A percentile compares a stretch with the other conserved stretches of the same genome.
Evolutionary conservation across 2,329 filamentous ascomycete genomes (phyloP).

Genomic region (Cyphellophora europaea): DNA sequence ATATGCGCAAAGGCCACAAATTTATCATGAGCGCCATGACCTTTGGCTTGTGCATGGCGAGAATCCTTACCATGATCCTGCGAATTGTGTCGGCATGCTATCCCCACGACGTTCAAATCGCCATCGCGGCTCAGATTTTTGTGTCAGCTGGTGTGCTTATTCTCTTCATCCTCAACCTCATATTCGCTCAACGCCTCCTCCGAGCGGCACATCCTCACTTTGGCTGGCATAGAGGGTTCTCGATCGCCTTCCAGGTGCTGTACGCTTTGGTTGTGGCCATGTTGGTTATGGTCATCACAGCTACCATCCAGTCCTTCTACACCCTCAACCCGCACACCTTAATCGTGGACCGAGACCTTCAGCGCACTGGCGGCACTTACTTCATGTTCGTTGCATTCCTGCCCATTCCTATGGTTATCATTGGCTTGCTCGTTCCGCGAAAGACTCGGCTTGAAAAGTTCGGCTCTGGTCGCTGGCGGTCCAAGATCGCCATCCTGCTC

Average conservation of each 20-base stretch:
- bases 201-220: constrained; percentile 61
- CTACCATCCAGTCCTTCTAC: constrained; percentile 57
- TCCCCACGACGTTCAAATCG: constrained; percentile 35
- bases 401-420: constrained; percentile 48
- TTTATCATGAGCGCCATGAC: constrained; percentile 37
- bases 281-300: constrained; percentile 57
- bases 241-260: constrained; percentile 46
- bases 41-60: constrained; percentile 43
- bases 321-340: constrained; percentile 47
- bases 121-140: constrained; percentile 56
- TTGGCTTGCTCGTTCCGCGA: constrained; percentile 39
- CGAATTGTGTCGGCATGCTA: constrained; percentile 47
- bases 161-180: constrained; percentile 67
- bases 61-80: constrained; percentile 37
- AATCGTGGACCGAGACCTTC: constrained; percentile 50
- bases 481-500: constrained; percentile 58
- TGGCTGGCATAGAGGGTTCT: constrained; percentile 55
- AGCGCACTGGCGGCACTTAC: constrained; percentile 52
- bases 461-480: constrained; percentile 56
- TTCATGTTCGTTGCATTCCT: constrained; percentile 59
- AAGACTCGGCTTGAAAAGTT: constrained; percentile 46
- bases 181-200: constrained; percentile 67
- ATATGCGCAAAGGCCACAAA: constrained; percentile 34
- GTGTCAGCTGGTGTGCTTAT: constrained; percentile 65
- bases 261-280: constrained; percentile 49